Evolutionary conservation across 352 stramenopile genomes (phyloP).

Genomic region (Blastocystis sp.): DNA sequence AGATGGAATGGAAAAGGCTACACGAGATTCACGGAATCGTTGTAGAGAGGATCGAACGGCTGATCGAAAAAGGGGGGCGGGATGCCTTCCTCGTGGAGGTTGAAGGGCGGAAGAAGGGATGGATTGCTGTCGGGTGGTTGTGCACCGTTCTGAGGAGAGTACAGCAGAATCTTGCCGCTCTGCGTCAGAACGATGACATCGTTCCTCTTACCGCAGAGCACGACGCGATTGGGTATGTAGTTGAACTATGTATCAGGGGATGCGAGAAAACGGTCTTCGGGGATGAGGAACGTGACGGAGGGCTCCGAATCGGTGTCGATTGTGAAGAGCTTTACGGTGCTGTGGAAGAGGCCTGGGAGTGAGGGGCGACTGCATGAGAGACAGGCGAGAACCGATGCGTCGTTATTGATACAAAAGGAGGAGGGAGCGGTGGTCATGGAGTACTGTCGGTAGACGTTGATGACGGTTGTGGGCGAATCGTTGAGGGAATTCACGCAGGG

Average conservation of each 20-base stretch:
- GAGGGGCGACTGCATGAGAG: neutral
- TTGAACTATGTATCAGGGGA: neutral
- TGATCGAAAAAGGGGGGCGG: neutral
- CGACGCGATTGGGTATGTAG: neutral
- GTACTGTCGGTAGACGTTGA: slow-evolving; percentile 55
- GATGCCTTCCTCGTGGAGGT: neutral
- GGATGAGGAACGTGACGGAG: neutral
- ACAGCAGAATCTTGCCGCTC: neutral
- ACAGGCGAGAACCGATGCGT: slow-evolving; percentile 42
- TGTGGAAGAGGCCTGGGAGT: neutral
- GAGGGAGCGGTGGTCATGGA: neutral
- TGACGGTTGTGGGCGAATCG: neutral
- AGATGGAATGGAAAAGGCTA: neutral
- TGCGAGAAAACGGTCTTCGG: neutral
- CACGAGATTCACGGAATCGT: neutral
- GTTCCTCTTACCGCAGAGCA: neutral
- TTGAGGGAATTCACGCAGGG: neutral
- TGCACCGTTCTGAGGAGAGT: neutral
- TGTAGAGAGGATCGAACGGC: neutral
- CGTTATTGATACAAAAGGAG: slow-evolving; percentile 32
- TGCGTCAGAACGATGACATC: neutral
- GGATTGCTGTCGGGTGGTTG: neutral
- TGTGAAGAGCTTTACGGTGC: slow-evolving; percentile 11
- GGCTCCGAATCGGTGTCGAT: neutral
- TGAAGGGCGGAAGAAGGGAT: slow-evolving; percentile 19